phyloP scores from a whole-genome alignment of 768 basidiomycete species.

The Strobilomyces confusus region DNA sequence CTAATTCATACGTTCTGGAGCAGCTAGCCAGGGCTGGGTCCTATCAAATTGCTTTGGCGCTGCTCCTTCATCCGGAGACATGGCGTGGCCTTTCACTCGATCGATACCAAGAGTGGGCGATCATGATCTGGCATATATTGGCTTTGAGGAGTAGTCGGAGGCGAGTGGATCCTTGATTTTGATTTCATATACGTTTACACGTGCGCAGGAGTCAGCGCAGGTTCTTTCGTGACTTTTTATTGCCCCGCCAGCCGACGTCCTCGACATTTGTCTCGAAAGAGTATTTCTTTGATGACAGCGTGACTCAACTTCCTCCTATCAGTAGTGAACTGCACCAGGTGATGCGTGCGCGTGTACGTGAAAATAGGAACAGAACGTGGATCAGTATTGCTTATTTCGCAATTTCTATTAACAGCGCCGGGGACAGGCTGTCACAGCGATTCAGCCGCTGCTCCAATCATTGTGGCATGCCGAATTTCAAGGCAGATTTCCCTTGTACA shows the following conservation, averaged over 20 bases:
- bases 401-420: slow-evolving; percentile 42
- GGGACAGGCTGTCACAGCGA: slow-evolving; percentile 56
- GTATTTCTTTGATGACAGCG: slow-evolving; percentile 47
- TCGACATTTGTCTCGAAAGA: slow-evolving; percentile 52
- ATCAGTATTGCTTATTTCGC: slow-evolving; percentile 3
- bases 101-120: slow-evolving; percentile 71
- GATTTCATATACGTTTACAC: slow-evolving; percentile 9
- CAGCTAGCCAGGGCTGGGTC: slow-evolving; percentile 69
- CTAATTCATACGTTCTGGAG: slow-evolving; percentile 13
- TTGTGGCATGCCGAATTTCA: slow-evolving; percentile 82
- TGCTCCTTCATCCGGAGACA: slow-evolving; percentile 62
- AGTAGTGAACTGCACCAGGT: slow-evolving; percentile 42
- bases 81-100: slow-evolving; percentile 65
- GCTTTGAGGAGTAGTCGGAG: slow-evolving; percentile 63
- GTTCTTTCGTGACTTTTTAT: slow-evolving; percentile 61
- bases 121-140: slow-evolving; percentile 75
- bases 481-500: slow-evolving; percentile 60
- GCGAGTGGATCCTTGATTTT: slow-evolving; percentile 36
- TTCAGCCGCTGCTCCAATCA: slow-evolving; percentile 65
- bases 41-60: slow-evolving; percentile 56
- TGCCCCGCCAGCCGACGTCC: slow-evolving; percentile 51
- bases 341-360: slow-evolving; percentile 39
- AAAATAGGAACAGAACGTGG: slow-evolving; percentile 9
- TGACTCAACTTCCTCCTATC: slow-evolving; percentile 34
- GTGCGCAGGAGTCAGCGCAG: slow-evolving; percentile 53